A percentile compares a stretch with the other conserved stretches of the same genome.
Conservation (phyloP, 2,329 filamentous ascomycete species). For the Gnomoniopsis sp. region DNA sequence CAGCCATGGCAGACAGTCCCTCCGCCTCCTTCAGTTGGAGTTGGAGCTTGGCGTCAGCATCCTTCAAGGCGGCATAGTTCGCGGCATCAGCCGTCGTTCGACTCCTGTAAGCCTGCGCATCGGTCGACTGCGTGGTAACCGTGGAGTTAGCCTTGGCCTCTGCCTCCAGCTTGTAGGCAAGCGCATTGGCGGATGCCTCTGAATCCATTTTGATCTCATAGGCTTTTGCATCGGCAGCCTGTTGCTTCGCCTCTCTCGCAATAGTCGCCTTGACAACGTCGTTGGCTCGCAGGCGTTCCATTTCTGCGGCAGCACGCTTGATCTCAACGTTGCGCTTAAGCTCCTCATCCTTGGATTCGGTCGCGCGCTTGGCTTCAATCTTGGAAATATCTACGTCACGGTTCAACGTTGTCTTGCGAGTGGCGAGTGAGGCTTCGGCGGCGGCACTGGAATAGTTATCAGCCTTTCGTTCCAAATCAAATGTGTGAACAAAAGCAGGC, state of each 20-base stretch:
- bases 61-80: conserved; percentile 37
- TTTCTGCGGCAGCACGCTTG: conserved; percentile 73
- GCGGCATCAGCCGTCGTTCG: conserved; percentile 41
- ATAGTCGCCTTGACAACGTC: conserved; percentile 78
- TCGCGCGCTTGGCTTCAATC: conserved; percentile 68
- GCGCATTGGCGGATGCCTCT: conserved; percentile 49
- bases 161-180: conserved; percentile 45
- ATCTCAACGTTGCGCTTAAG: conserved; percentile 74
- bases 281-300: conserved; percentile 73
- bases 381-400: conserved; percentile 73
- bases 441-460: conserved; percentile 71
- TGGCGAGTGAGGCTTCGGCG: conserved; percentile 73
- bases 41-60: conserved; percentile 49
- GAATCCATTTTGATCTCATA: conserved; percentile 65
- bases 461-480: too few species aligned
- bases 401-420: conserved; percentile 67
- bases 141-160: conserved; percentile 50
- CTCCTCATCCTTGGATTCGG: conserved; percentile 75
- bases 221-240: conserved; percentile 62
- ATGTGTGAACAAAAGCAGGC: too few species aligned
- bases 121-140: conserved; percentile 44
- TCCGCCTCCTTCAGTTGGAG: conserved; percentile 71
- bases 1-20: conserved; percentile 72
- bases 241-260: conserved; percentile 62
- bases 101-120: conserved; percentile 45